Percentiles rank a stretch among this genome's conserved stretches.
Evolutionary conservation across 169 alveolate genomes (phyloP).

Genomic region (Plasmodium fragile): DNA sequence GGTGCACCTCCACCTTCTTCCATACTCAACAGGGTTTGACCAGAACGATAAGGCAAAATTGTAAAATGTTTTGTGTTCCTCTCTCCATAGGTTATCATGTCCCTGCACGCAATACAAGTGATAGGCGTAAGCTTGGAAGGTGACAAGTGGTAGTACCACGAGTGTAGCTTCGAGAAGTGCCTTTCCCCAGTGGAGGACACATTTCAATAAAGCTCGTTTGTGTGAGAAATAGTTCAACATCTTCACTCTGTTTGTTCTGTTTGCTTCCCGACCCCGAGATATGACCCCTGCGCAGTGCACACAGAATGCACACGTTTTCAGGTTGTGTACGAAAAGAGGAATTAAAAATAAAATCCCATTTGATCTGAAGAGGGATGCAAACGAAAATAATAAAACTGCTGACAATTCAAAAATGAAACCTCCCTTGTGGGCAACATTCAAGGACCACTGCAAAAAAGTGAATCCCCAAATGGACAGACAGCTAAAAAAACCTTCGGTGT

Average conservation of each 20-base stretch:
- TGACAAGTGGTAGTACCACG: conserved; percentile 78
- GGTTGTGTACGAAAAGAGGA: conserved; percentile 81
- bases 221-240: not conserved
- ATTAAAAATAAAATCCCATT: conserved; percentile 81
- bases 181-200: conserved; percentile 77
- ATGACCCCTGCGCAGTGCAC: conserved; percentile 1
- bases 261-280: not conserved
- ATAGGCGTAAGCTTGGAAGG: conserved; percentile 81
- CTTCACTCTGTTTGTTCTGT: not conserved
- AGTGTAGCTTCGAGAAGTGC: conserved; percentile 78
- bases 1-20: not conserved
- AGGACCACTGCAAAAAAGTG: conserved; percentile 53
- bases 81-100: conserved; percentile 34
- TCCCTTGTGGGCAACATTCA: not conserved
- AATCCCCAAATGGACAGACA: conserved; percentile 77
- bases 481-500: conserved; percentile 69
- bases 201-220: conserved; percentile 4
- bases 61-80: conserved; percentile 53
- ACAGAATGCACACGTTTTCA: conserved; percentile 70
- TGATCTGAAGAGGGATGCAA: conserved; percentile 77
- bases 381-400: conserved; percentile 21
- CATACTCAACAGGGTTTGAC: conserved; percentile 10
- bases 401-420: conserved; percentile 29
- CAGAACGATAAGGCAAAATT: conserved; percentile 35
- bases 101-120: conserved; percentile 75